Evolutionary conservation across 208 protist species (phyloP), one percentile per base, ranked within the genome.

Genomic region (Leishmania amazonensis): DNA sequence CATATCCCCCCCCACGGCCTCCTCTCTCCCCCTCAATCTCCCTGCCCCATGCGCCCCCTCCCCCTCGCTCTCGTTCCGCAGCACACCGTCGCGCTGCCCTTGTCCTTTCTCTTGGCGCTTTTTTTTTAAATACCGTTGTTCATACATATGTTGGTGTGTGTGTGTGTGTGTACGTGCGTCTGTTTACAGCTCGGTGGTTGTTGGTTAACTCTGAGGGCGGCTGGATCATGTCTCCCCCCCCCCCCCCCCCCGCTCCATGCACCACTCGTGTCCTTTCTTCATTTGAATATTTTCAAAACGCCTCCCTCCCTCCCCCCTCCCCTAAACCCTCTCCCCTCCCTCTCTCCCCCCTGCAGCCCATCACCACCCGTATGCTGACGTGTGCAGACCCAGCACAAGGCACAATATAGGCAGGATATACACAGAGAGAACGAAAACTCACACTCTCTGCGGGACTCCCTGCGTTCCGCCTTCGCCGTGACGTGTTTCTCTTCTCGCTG

Each of bases 81-180:
- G 57, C 24, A 62, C 24, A n/a, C 57, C n/a, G 57, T 31, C 57
- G 21, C 57, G 57, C n/a, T n/a, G 57, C 57, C 11, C 21, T 15
- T 11, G 57, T 11, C 24, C 6, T n/a, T n/a, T 31, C 24, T 31
- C 7, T 62, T 62, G 57, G 75, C 28, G 42, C 76, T 45, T 64
- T 84, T 75, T 28, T 60, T 58, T 78, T 79, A 35, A 35, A 35
- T 51, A 3, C 3, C 47, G 54, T 5, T 68, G n/a, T n/a, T 42
- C 51, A 21, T 87, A 3, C 64, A 35, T 35, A 35, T 35, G 31
- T 35, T 70, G 9, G 1, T 80, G 49, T 84, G 67, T 80, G 58
- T 85, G 72, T 73, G 71, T 83, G 71, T 79, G 80, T 58, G 68
- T 73, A 0, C 53, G 68, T n/a, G 19, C 5, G 21, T 31, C 19